A percentile compares a stretch with the other conserved stretches of the same genome.
Conservation (phyloP, 1,284 basidiomycete species). For the Xerocomus minutiporus region DNA sequence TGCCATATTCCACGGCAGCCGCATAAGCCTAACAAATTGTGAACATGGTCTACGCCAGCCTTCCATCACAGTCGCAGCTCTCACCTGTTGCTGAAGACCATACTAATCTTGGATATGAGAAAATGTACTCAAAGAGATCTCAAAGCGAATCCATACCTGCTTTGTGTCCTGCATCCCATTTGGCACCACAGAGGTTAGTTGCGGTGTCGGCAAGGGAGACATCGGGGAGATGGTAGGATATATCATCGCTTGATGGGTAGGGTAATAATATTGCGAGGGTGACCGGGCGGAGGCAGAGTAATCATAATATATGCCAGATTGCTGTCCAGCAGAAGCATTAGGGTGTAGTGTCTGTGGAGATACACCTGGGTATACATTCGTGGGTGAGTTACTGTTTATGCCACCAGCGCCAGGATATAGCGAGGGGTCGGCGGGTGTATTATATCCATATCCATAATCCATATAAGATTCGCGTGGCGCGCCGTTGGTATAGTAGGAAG, state of each 20-base stretch:
- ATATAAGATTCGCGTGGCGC: slow-evolving; percentile 43
- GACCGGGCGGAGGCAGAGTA: slow-evolving; percentile 47
- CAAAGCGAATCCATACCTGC: slow-evolving; percentile 42
- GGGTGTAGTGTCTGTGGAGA: slow-evolving; percentile 44
- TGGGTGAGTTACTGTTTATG: slow-evolving; percentile 39
- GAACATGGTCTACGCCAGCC: slow-evolving; percentile 30
- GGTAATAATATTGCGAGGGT: slow-evolving; percentile 59
- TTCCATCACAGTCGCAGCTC: slow-evolving; percentile 33
- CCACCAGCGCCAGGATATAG: slow-evolving; percentile 46
- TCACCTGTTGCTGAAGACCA: slow-evolving; percentile 48
- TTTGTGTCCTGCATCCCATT: slow-evolving; percentile 53
- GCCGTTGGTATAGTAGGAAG: slow-evolving; percentile 50
- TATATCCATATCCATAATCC: slow-evolving; percentile 56
- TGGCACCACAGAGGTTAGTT: slow-evolving; percentile 40
- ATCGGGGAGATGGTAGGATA: slow-evolving; percentile 48
- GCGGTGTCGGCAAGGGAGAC: slow-evolving; percentile 51
- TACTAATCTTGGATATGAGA: slow-evolving; percentile 35
- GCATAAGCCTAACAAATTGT: slow-evolving; percentile 43
- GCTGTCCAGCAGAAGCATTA: slow-evolving; percentile 43
- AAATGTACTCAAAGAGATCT: slow-evolving; percentile 1
- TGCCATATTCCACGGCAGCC: slow-evolving; percentile 43
- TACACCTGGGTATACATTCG: slow-evolving; percentile 46
- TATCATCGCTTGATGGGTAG: slow-evolving; percentile 53
- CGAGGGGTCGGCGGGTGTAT: slow-evolving; percentile 45
- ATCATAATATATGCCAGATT: slow-evolving; percentile 58